These are phyloP conservation scores for Pseudocercospora fuligena DNA, from an alignment of 2,329 filamentous ascomycete genomes.

Conservation along the genomic window DNA sequence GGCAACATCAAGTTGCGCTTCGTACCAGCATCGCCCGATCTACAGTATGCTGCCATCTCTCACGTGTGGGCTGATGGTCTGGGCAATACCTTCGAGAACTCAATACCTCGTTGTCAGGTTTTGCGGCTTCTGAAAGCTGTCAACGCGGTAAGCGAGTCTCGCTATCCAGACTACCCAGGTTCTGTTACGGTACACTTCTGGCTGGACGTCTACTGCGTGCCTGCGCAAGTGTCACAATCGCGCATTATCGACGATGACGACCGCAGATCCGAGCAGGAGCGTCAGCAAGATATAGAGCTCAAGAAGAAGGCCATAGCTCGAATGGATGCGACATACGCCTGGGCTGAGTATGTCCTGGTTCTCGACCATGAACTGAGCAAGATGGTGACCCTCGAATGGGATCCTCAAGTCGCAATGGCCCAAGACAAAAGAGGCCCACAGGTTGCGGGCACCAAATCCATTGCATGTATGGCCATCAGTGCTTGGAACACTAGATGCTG, in stretches of 20 bases:
- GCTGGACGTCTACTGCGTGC: neutral
- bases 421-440: neutral
- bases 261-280: neutral
- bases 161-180: too few species aligned
- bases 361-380: neutral
- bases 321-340: neutral
- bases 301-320: neutral
- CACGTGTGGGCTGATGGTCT: neutral
- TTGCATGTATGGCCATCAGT: neutral
- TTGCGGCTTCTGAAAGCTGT: neutral
- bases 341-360: neutral
- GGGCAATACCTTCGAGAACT: neutral
- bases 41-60: neutral
- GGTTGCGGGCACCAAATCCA: neutral
- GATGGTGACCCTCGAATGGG: neutral
- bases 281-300: neutral
- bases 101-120: neutral
- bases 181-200: neutral
- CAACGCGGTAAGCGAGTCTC: too few species aligned
- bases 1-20: neutral
- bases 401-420: neutral
- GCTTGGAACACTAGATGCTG: neutral
- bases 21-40: neutral
- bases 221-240: neutral
- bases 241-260: neutral